Evolutionary conservation across 2,329 filamentous ascomycete genomes (phyloP).

Genomic region (Pseudocercospora crystallina): DNA sequence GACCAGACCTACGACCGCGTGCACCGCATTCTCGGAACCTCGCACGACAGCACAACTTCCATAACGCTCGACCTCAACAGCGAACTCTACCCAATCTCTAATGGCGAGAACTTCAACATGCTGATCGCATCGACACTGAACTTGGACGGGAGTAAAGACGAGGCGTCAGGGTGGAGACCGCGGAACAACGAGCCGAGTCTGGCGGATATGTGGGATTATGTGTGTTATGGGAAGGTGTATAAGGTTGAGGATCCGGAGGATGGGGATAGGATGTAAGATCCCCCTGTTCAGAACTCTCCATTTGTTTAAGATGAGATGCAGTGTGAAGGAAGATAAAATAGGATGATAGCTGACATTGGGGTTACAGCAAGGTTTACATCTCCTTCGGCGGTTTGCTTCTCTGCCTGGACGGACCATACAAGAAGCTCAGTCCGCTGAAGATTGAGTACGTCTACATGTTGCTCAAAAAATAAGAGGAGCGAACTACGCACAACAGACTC

Average conservation of each 20-base stretch:
- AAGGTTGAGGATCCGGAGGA: constrained; percentile 76
- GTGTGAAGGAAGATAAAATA: too few relatives aligned
- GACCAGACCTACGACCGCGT: constrained; percentile 93
- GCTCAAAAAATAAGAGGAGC: constrained; percentile 72
- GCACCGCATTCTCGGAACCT: constrained; percentile 76
- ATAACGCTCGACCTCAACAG: constrained; percentile 92
- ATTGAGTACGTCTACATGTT: constrained; percentile 94
- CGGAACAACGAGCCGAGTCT: constrained; percentile 58
- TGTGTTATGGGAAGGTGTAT: constrained; percentile 86
- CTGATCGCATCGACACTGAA: constrained; percentile 82
- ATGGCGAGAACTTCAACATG: constrained; percentile 75
- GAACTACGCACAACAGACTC: too few relatives aligned
- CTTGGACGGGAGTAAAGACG: constrained; percentile 72
- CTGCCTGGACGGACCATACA: constrained; percentile 89
- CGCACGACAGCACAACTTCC: constrained; percentile 69
- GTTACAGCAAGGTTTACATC: constrained; percentile 81
- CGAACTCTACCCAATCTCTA: constrained; percentile 77
- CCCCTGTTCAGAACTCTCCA: too few relatives aligned
- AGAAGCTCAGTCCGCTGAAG: constrained; percentile 86
- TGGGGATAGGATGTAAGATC: constrained; percentile 83
- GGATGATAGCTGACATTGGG: constrained; percentile 28
- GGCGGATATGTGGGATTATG: constrained; percentile 82
- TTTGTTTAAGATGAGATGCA: too few relatives aligned
- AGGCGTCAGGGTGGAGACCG: constrained; percentile 69
- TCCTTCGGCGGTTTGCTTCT: constrained; percentile 92